Evolutionary conservation across 345 rosid species (phyloP).

Genomic region (Noccaea bulbosa): DNA sequence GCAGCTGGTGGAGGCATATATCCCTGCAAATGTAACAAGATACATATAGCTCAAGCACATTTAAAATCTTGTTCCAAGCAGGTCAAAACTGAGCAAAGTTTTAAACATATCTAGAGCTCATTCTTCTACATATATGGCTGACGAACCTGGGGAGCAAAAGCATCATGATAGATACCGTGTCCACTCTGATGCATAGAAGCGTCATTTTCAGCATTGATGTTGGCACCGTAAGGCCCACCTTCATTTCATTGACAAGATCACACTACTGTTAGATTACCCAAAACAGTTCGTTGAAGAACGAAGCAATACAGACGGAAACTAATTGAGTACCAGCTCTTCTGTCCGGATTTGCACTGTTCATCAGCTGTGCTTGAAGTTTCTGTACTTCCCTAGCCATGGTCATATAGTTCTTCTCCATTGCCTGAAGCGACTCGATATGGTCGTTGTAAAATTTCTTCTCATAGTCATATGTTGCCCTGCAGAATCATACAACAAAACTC

Average conservation of each 20-base stretch:
- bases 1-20: conserved; percentile 47
- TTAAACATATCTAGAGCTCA: conserved; percentile 1
- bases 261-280: conserved; percentile 11
- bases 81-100: conserved; percentile 8
- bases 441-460: conserved; percentile 89
- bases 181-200: conserved; percentile 56
- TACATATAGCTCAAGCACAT: conserved; percentile 4
- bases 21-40: conserved; percentile 47
- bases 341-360: conserved; percentile 59
- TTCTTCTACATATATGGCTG: conserved; percentile 1
- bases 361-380: conserved; percentile 83
- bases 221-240: conserved; percentile 65
- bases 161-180: conserved; percentile 58
- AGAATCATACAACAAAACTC: conserved; percentile 31
- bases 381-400: conserved; percentile 93
- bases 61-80: background rate
- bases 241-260: conserved; percentile 40
- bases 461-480: conserved; percentile 83
- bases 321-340: conserved; percentile 58
- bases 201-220: conserved; percentile 56
- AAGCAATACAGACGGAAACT: background rate
- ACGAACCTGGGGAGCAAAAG: conserved; percentile 70
- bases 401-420: conserved; percentile 84
- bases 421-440: conserved; percentile 92
- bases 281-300: background rate